Base-by-base conservation (phyloP, 257 asterid genomes). In the Nicotiana attenuata region DNA sequence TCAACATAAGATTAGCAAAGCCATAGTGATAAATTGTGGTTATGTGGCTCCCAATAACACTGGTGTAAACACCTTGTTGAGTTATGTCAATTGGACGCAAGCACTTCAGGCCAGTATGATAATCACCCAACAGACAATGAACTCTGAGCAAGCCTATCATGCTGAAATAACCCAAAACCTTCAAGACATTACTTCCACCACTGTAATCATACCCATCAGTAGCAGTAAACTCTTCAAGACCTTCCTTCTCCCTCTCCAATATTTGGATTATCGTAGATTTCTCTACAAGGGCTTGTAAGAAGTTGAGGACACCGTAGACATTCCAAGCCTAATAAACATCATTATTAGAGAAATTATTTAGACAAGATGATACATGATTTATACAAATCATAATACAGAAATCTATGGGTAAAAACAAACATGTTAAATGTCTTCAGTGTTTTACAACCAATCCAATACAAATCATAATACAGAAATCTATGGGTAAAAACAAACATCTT, bases 101-200 rank as follows among this genome's bases (percentile, higher is more conserved):
- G 91, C 98, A 93, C 87, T 94, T 96, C 78, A 94, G 89, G 61
- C 98, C 98, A 77, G 99, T 94, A 84, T 91, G 98, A 85, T 96
- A 96, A 90, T 96, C 98, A 84, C 99, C 99, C 92, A 94, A 86
- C 92, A 93, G 87, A 88, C 99, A 96, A 85, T 96, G 99, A 78
- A 96, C 99, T 85, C 99, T 90, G 33, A 94, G 97, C 88, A 96
- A 91, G 81, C 99, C 99, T 38, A 96, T 93, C 99, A 93, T 94
- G 90, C 99, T 93, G 82, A 92, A 96, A 82, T 96, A 96, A 22
- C 99, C 99, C 85, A 96, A 89, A 61, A 94, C 97, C 92, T 94
- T 96, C 92, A 93, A 89, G 81, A 96, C 99, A 83, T 96, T 94
- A 84, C 98, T 96, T 85, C 99, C 99, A 80, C 99, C 99, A 80